phyloP scores from a whole-genome alignment of 169 alveolate genomes.

The Amoebophrya sp. region DNA sequence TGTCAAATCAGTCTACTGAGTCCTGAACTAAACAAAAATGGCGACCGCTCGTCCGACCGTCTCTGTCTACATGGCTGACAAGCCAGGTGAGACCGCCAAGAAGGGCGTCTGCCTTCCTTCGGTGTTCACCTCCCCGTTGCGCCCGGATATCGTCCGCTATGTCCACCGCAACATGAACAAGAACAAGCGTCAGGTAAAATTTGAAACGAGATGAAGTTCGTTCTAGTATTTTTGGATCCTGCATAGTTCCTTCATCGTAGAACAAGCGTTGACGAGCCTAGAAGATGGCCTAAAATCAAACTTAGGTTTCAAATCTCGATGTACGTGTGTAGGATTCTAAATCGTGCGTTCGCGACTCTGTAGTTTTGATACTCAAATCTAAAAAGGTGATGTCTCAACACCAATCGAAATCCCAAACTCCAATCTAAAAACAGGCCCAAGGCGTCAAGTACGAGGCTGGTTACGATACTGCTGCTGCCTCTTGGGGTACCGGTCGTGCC shows the following conservation, averaged over 20 bases:
- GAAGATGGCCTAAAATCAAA: no score
- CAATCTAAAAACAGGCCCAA: no score
- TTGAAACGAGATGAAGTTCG: no score
- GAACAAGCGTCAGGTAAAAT: slow-evolving; percentile 94
- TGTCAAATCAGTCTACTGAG: background rate
- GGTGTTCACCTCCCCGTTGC: slow-evolving; percentile 76
- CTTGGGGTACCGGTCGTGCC: slow-evolving; percentile 81
- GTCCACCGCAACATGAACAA: slow-evolving; percentile 88
- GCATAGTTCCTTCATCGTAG: no score
- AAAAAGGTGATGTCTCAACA: no score
- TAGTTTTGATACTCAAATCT: no score
- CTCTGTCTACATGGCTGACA: slow-evolving; percentile 36
- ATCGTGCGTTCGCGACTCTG: no score
- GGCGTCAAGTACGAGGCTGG: slow-evolving; percentile 82
- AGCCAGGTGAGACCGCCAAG: slow-evolving; percentile 17
- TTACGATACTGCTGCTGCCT: slow-evolving; percentile 91
- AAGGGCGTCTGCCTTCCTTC: slow-evolving; percentile 35
- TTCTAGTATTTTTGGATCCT: no score
- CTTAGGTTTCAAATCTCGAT: no score
- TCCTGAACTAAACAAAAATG: slow-evolving; percentile 19
- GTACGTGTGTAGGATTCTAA: no score
- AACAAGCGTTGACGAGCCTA: no score
- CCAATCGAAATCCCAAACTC: no score
- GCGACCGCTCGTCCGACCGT: slow-evolving; percentile 45
- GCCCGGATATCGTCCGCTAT: slow-evolving; percentile 89